Percentiles rank a stretch among this genome's conserved stretches.
Evolutionary conservation across 1,139 yeast genomes (phyloP).

Genomic region (Geotrichum carabidarum): DNA sequence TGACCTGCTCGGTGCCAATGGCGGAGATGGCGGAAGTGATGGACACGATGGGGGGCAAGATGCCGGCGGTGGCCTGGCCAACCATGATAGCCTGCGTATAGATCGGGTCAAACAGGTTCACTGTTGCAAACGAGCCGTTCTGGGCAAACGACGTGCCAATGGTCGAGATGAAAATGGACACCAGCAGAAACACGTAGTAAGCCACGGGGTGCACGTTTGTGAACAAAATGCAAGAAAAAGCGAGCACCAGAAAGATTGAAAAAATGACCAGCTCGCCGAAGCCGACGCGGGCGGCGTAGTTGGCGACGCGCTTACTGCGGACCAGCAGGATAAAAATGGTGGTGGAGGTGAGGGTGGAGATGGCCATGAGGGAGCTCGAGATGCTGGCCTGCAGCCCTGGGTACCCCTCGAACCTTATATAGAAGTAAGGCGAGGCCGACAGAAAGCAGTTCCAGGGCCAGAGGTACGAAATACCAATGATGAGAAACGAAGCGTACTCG

Average conservation of each 20-base stretch:
- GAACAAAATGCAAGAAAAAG: slow-evolving; percentile 36
- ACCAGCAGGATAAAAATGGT: slow-evolving; percentile 60
- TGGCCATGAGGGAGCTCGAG: slow-evolving; percentile 85
- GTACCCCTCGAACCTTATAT: slow-evolving; percentile 41
- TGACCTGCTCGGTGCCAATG: slow-evolving; percentile 35
- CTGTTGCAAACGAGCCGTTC: slow-evolving; percentile 86
- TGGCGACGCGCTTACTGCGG: slow-evolving; percentile 53
- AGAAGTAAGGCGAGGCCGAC: slow-evolving; percentile 77
- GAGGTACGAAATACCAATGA: slow-evolving; percentile 37
- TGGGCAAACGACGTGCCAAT: slow-evolving; percentile 64
- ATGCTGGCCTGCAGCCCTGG: slow-evolving; percentile 56
- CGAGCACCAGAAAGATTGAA: slow-evolving; percentile 47
- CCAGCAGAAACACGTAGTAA: slow-evolving; percentile 44
- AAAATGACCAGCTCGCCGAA: slow-evolving; percentile 57
- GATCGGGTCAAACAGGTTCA: slow-evolving; percentile 68
- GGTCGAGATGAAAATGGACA: slow-evolving; percentile 43
- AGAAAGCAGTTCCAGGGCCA: slow-evolving; percentile 98
- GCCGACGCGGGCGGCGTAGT: slow-evolving; percentile 56
- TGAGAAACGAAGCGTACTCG: slow-evolving; percentile 6
- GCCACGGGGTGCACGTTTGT: slow-evolving; percentile 31
- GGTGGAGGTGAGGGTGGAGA: slow-evolving; percentile 69
- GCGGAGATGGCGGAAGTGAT: slow-evolving; percentile 47
- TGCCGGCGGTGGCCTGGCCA: slow-evolving; percentile 93
- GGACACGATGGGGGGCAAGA: slow-evolving; percentile 74
- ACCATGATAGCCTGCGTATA: slow-evolving; percentile 88